phyloP scores from a whole-genome alignment of 208 protist genomes.

The Jaenimonas drosophilae region DNA sequence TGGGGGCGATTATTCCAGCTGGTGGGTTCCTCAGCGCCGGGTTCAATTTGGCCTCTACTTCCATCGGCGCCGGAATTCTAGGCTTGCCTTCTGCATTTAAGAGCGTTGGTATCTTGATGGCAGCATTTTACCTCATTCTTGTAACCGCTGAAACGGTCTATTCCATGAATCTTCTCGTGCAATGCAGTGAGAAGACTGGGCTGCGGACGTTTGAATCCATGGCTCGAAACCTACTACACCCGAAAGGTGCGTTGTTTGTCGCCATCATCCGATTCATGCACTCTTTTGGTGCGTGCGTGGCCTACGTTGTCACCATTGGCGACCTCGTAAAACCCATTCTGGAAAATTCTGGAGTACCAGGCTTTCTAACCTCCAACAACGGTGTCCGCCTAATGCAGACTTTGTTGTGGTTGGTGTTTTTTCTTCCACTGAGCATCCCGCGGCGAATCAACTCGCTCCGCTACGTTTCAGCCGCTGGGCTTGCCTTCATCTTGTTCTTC shows the following conservation, averaged over 20 bases:
- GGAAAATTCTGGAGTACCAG: constrained; percentile 11
- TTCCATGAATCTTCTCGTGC: constrained; percentile 37
- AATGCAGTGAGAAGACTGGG: constrained; percentile 18
- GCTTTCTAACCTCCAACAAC: constrained; percentile 21
- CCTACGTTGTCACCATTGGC: constrained; percentile 63
- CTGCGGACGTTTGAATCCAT: constrained; percentile 33
- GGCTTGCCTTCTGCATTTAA: constrained; percentile 45
- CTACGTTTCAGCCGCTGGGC: constrained; percentile 58
- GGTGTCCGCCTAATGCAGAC: constrained; percentile 32
- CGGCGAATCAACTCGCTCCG: constrained; percentile 71
- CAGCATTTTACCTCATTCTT: constrained; percentile 35
- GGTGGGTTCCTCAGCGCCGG: constrained; percentile 25
- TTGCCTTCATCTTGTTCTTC: constrained; percentile 67
- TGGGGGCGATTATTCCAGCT: constrained; percentile 19
- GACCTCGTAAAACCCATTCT: constrained; percentile 49
- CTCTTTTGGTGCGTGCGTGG: constrained; percentile 55
- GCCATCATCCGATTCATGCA: constrained; percentile 47
- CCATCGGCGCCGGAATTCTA: constrained; percentile 57
- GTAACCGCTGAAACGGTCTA: constrained; percentile 24
- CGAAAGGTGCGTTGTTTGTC: constrained; percentile 14
- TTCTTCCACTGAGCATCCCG: constrained; percentile 62
- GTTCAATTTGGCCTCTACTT: constrained; percentile 40
- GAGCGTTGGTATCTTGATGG: constrained; percentile 35
- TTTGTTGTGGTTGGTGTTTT: constrained; percentile 35
- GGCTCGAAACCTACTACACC: constrained; percentile 16